A percentile compares a stretch with the other conserved stretches of the same genome.
Conservation (phyloP, 1,284 basidiomycete species). For the Naganishia cerealis region DNA sequence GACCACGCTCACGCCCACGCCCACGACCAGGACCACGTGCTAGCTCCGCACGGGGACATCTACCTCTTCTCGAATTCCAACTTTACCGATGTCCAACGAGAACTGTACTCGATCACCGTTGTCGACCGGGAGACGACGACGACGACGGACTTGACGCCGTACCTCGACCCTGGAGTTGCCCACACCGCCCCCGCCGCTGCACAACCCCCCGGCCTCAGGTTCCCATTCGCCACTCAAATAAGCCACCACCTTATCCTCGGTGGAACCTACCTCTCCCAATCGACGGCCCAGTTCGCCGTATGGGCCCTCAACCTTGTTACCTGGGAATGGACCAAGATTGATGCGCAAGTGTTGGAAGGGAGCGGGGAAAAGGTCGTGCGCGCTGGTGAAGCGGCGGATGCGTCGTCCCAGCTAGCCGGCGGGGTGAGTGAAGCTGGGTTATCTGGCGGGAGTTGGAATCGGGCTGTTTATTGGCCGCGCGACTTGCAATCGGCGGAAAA, state of each 20-base stretch:
- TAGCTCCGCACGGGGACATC: slow-evolving; percentile 51
- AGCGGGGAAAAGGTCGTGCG: slow-evolving; percentile 32
- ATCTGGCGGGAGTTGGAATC: slow-evolving; percentile 77
- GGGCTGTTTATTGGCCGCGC: slow-evolving; percentile 71
- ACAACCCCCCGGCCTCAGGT: slow-evolving; percentile 86
- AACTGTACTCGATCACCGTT: slow-evolving; percentile 81
- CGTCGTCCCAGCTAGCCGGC: too few relatives aligned
- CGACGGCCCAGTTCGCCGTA: slow-evolving; percentile 71
- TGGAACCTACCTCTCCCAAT: slow-evolving; percentile 84
- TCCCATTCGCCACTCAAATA: slow-evolving; percentile 85
- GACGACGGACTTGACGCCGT: slow-evolving; percentile 3
- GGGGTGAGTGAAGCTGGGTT: slow-evolving; percentile 43
- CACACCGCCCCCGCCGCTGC: slow-evolving; percentile 55
- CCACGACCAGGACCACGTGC: slow-evolving; percentile 43
- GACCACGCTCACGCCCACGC: slow-evolving; percentile 38
- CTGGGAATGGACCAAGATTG: slow-evolving; percentile 81
- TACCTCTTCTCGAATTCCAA: slow-evolving; percentile 56
- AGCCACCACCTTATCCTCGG: slow-evolving; percentile 84
- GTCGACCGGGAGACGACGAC: slow-evolving; percentile 54
- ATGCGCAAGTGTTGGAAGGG: slow-evolving; percentile 48
- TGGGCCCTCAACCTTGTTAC: slow-evolving; percentile 79
- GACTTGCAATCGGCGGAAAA: neutral
- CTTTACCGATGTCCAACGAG: slow-evolving; percentile 91
- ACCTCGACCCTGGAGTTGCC: slow-evolving; percentile 42
- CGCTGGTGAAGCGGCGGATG: too few relatives aligned